Conservation (phyloP, 2,329 filamentous ascomycete genomes). For the Calonectria pauciramosa region DNA sequence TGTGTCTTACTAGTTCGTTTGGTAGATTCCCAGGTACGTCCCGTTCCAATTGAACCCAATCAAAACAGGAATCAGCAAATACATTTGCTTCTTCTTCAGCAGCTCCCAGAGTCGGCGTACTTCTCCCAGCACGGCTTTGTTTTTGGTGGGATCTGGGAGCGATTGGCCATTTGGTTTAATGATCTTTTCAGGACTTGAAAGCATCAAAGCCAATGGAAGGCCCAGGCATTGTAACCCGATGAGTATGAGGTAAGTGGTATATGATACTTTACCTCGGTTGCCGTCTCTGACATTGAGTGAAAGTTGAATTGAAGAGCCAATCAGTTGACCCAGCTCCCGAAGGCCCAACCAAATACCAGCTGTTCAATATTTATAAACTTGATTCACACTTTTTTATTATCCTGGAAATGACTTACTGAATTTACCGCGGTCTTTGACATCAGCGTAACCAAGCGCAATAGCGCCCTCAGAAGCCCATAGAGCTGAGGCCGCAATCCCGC, state of each 20-base stretch:
- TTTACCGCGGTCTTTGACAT: constrained; percentile 60
- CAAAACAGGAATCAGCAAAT: constrained; percentile 63
- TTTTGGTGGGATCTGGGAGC: constrained; percentile 25
- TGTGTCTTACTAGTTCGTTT: constrained; percentile 57
- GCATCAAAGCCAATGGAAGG: constrained; percentile 39
- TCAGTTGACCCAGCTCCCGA: constrained; percentile 65
- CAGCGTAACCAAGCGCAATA: constrained; percentile 63
- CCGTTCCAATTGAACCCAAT: constrained; percentile 65
- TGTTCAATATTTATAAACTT: constrained; percentile 29
- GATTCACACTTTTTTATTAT: not conserved
- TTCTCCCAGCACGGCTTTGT: constrained; percentile 35
- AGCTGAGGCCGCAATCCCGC: constrained; percentile 63
- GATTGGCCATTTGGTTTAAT: constrained; percentile 38
- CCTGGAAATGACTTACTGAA: constrained; percentile 45
- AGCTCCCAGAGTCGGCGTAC: constrained; percentile 48
- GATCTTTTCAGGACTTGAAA: constrained; percentile 41
- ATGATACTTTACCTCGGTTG: constrained; percentile 45
- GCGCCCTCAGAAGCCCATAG: constrained; percentile 67
- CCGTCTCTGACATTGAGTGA: constrained; percentile 61
- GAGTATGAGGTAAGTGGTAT: constrained; percentile 42
- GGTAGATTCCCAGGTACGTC: constrained; percentile 66
- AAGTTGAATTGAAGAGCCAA: constrained; percentile 65
- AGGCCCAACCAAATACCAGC: constrained; percentile 67
- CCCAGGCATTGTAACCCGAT: constrained; percentile 44
- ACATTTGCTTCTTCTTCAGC: constrained; percentile 59